Conservation (phyloP, 768 basidiomycete genomes). For the Rossbeevera mucosa region DNA sequence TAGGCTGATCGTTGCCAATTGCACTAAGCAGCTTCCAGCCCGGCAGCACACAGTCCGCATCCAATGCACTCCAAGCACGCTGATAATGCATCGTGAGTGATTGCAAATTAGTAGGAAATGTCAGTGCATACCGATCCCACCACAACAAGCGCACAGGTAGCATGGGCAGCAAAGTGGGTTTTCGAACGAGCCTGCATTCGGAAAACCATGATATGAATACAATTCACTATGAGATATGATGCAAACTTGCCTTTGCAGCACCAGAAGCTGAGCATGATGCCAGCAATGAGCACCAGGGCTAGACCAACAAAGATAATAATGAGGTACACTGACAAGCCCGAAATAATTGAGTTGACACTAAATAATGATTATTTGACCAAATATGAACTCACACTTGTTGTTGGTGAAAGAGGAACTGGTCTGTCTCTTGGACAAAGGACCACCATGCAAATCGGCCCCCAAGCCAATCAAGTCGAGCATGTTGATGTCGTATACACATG, state of each 20-base stretch:
- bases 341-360: neutral
- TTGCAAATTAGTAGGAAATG: neutral
- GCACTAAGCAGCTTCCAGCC: conserved; percentile 21
- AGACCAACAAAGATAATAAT: conserved; percentile 64
- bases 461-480: conserved; percentile 19
- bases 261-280: conserved; percentile 58
- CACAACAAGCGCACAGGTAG: conserved; percentile 69
- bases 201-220: neutral
- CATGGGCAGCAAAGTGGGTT: conserved; percentile 69
- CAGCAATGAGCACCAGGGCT: conserved; percentile 49
- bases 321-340: conserved; percentile 45
- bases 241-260: conserved; percentile 50
- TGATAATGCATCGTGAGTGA: conserved; percentile 21
- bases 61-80: conserved; percentile 66
- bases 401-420: conserved; percentile 31
- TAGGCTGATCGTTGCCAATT: neutral
- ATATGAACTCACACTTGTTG: conserved; percentile 37
- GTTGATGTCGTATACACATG: conserved; percentile 28
- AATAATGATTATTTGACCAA: neutral
- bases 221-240: neutral
- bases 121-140: conserved; percentile 51
- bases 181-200: conserved; percentile 43
- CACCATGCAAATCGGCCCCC: conserved; percentile 30
- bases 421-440: conserved; percentile 26
- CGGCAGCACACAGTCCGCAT: conserved; percentile 64